Base-by-base conservation (phyloP, 2,329 filamentous ascomycete genomes). In the Hypoxylon sp. region DNA sequence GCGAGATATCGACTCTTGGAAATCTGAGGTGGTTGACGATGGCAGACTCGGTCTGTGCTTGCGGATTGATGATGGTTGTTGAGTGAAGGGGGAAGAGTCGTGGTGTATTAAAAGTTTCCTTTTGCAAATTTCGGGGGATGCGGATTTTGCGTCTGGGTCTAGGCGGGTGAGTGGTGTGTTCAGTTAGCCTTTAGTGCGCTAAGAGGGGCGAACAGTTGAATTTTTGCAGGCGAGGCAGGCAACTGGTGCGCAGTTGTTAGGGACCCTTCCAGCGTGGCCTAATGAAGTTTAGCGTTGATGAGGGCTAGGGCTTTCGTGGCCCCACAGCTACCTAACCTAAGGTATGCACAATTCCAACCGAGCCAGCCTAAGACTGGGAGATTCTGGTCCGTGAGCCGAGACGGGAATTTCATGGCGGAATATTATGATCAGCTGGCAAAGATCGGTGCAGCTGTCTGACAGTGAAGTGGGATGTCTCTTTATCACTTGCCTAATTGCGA, bases 31-130 rank as follows among this genome's bases (percentile, higher is more conserved):
- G 57, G 63, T 72, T 69, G 69, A 27, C 46, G 52, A 71, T 63
- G 71, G 76, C 80, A 81, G 81, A 83, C 81, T 82, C 66, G 66
- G 63, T 82, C 63, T 67, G 58, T 67, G 69, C 67, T 70, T 77
- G 76, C 76, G 75, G 75, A n/a, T 75, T 72, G 73, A 74, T 77
- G 74, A 74, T 77, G 74, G 74, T 72, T n/a, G n/a, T n/a, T 70
- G 71, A 72, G 67, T 61, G 61, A 65, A 67, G 66, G 69, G 70
- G 68, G 67, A 75, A 74, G 76, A 75, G 76, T 80, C 80, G 81
- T 82, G n/a, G 75, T 82, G 79, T 63, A 69, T 67, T 68, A 69
- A 75, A 76, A 75, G 72, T 73, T n/a, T 78, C 60, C 53, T 66
- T 64, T 65, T 68, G 73, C 37, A 73, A 75, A 74, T 56, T 70